Evolutionary conservation across 306 rosid genomes (phyloP).

Genomic region (Corylus heterophylla): DNA sequence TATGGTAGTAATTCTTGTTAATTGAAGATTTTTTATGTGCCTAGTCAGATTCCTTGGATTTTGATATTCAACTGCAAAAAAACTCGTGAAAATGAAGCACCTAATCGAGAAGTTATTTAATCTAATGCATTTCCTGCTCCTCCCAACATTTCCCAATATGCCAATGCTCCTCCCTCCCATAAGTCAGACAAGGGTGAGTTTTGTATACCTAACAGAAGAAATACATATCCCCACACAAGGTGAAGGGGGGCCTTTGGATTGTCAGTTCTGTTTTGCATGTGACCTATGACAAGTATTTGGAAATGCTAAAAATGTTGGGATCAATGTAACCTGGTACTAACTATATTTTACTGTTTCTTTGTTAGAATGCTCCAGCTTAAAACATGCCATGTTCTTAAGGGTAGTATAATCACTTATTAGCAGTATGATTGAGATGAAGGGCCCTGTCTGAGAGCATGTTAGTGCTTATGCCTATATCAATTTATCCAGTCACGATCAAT

Average conservation of each 20-base stretch:
- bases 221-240: neutral
- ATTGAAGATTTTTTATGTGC: neutral
- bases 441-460: too few species aligned
- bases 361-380: neutral
- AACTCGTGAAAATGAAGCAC: conserved; percentile 16
- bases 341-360: neutral
- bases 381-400: neutral
- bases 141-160: neutral
- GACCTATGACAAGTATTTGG: neutral
- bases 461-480: too few species aligned
- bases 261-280: neutral
- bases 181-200: neutral
- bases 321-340: neutral
- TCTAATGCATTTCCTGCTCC: neutral
- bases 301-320: neutral
- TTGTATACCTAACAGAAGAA: neutral
- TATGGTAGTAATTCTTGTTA: neutral
- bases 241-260: neutral
- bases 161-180: neutral
- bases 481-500: too few species aligned
- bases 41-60: neutral
- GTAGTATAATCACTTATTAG: neutral
- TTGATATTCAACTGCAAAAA: neutral
- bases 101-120: neutral
- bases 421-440: neutral